These are phyloP conservation scores for Monosporascus sp. DNA, from an alignment of 2,329 filamentous ascomycete genomes.

Conservation along the genomic window DNA sequence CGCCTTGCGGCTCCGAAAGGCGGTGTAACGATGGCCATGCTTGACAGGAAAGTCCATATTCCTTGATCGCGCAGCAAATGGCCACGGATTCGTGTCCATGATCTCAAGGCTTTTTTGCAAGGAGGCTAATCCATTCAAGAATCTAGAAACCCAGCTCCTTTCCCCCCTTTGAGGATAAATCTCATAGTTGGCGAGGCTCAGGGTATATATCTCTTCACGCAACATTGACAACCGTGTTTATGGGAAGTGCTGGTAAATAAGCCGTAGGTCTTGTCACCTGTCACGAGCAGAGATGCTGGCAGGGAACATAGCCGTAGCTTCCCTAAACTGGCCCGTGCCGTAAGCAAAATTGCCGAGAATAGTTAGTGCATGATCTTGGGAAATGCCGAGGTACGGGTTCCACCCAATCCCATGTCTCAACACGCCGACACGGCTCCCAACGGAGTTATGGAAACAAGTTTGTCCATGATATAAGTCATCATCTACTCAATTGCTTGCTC, in stretches of 20 bases:
- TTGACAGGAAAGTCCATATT: too few relatives aligned
- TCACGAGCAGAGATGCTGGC: background rate
- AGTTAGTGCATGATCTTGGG: background rate
- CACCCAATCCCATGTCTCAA: background rate
- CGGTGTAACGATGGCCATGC: background rate
- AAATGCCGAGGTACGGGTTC: background rate
- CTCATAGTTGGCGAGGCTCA: too few relatives aligned
- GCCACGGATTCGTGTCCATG: too few relatives aligned
- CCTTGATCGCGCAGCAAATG: too few relatives aligned
- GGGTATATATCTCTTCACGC: too few relatives aligned
- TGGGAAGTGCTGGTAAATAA: too few relatives aligned
- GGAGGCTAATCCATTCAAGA: too few relatives aligned
- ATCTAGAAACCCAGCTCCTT: too few relatives aligned
- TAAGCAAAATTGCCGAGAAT: background rate
- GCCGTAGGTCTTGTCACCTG: background rate
- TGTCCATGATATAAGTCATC: background rate
- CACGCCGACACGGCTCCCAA: background rate
- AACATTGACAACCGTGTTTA: too few relatives aligned
- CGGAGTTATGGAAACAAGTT: background rate
- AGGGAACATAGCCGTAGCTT: too few relatives aligned
- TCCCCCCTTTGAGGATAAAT: too few relatives aligned
- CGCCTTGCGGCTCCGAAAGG: constrained; percentile 23
- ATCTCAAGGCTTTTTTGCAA: too few relatives aligned
- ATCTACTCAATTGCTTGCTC: background rate
- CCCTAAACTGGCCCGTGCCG: background rate